Base-by-base conservation (phyloP, 352 stramenopile genomes). In the Peronospora destructor region DNA sequence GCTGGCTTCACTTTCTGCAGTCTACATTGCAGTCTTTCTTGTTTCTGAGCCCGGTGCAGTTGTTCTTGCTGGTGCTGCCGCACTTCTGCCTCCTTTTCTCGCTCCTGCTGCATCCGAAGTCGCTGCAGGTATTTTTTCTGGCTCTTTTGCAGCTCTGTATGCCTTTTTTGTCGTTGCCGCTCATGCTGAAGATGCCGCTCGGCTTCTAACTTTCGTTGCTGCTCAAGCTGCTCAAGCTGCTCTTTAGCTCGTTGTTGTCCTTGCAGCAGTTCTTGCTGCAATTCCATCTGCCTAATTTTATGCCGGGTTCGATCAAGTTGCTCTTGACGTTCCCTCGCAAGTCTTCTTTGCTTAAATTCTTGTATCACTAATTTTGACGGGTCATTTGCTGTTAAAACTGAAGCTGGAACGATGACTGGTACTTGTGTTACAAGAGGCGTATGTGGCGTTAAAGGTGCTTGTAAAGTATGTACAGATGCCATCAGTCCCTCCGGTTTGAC, bases 41-140 rank as follows among this genome's bases (percentile, higher is more conserved):
- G 60, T 23, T 52, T 38, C 14, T 56, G 47, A 56, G 34, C 41
- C 53, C 52, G 45, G 9, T 59, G 29, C 17, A 30, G 38, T 16
- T 36, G 40, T 44, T 61, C 34, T 17, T 50, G 45, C 23, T 66
- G 42, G 40, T 63, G 36, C 3, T 46, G 21, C 35, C 59, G 45
- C 14, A 56, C 21, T 23, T 60, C 56, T 14, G 26, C 26, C n/a
- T 54, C n/a, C 37, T 61, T 56, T 42, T 73, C 59, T 49, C 58
- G 56, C 34, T 64, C 45, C 13, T 63, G 48, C 36, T 67, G 51
- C 9, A 21, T 19, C 13, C 35, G 42, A 29, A 67, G 56, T 17
- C 58, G 60, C 23, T 52, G 45, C 23, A 70, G 56, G 10, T 73
- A 64, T 16, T 71, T 51, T 9, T 55, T 67, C 33, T 67, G 59